Evolutionary conservation across 805 yeast genomes (phyloP).

Genomic region (Ogataea siamensis): DNA sequence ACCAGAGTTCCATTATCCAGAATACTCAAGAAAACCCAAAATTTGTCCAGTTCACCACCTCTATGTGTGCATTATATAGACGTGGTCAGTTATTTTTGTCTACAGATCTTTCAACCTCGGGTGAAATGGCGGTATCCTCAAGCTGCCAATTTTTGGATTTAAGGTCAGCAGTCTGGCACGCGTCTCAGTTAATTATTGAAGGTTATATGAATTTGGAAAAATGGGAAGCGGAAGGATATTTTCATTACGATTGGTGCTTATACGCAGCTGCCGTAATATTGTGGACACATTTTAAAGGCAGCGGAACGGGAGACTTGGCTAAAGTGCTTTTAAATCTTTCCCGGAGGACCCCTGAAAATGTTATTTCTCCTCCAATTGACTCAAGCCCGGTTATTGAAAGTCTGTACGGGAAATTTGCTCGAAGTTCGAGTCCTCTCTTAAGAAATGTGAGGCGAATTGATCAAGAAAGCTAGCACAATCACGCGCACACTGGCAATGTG

Average conservation of each 20-base stretch:
- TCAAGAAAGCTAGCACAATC: too few species aligned
- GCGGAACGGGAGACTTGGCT: constrained; percentile 6
- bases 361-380: neutral
- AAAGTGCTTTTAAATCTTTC: constrained; percentile 9
- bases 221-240: constrained; percentile 19
- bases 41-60: constrained; percentile 7
- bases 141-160: neutral
- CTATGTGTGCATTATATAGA: constrained; percentile 13
- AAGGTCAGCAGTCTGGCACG: constrained; percentile 14
- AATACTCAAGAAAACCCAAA: neutral
- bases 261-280: constrained; percentile 14
- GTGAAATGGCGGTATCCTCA: neutral
- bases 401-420: neutral
- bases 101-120: constrained; percentile 4
- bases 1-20: neutral
- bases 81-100: constrained; percentile 12
- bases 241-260: constrained; percentile 20
- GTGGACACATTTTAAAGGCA: constrained; percentile 11
- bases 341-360: constrained; percentile 9
- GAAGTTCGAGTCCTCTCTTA: neutral
- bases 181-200: constrained; percentile 15
- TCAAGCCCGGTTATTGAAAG: constrained; percentile 6
- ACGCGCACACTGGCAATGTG: neutral
- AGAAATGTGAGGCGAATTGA: neutral
- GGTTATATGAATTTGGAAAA: constrained; percentile 16